Percentiles rank a stretch among this genome's conserved stretches.
Conservation (phyloP, 2,329 filamentous ascomycete genomes). For the Talaromyces rugulosus region DNA sequence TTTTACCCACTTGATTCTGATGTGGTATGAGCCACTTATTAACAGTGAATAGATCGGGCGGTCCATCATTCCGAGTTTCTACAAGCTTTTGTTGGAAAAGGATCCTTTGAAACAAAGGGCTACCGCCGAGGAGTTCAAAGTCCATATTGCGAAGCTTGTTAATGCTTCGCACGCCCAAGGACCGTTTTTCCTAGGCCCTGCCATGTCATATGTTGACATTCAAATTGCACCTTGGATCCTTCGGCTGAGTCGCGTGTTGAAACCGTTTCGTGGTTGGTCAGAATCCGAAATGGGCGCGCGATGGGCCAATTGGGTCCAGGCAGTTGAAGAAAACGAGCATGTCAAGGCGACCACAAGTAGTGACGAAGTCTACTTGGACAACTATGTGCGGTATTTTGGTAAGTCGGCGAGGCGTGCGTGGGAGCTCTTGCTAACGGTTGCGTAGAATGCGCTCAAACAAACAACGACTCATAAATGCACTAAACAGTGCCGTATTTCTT, state of each 20-base stretch:
- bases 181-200: conserved; percentile 63
- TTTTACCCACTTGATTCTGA: neutral
- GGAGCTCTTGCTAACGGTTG: neutral
- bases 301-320: conserved; percentile 66
- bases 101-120: conserved; percentile 56
- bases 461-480: conserved; percentile 54
- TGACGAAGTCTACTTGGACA: conserved; percentile 63
- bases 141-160: conserved; percentile 60
- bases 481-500: conserved; percentile 44
- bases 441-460: conserved; percentile 47
- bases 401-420: conserved; percentile 22
- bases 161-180: conserved; percentile 56
- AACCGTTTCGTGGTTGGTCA: conserved; percentile 63
- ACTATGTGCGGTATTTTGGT: conserved; percentile 60
- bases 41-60: conserved; percentile 61
- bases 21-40: neutral
- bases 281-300: conserved; percentile 59
- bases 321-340: conserved; percentile 61
- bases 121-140: conserved; percentile 59
- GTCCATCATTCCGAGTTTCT: conserved; percentile 71
- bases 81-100: conserved; percentile 65
- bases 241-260: conserved; percentile 62
- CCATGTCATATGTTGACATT: conserved; percentile 65
- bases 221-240: conserved; percentile 73
- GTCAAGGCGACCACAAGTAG: conserved; percentile 65